phyloP scores from a whole-genome alignment of 2,329 filamentous ascomycete species.

The Epichloe amarillans region DNA sequence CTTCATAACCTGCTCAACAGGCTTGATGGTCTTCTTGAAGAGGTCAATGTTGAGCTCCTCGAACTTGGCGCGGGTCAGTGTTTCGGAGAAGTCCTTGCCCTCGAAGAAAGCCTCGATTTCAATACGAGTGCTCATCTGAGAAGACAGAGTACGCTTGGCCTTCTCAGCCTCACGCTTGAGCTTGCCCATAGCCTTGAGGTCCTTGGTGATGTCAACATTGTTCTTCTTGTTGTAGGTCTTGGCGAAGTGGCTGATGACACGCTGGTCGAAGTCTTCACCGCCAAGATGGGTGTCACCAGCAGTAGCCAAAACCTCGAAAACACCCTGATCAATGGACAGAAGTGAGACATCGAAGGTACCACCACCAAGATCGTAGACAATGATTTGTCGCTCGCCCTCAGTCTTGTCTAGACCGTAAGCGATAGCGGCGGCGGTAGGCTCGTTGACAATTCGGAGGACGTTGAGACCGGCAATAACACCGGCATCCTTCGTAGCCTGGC shows the following conservation, averaged over 20 bases:
- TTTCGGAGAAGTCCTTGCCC: constrained; percentile 97
- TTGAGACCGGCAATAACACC: constrained; percentile 86
- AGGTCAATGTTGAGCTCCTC: constrained; percentile 98
- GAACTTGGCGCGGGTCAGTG: constrained; percentile 95
- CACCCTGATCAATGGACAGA: constrained; percentile 78
- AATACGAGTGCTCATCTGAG: constrained; percentile 83
- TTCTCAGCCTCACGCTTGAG: constrained; percentile 99
- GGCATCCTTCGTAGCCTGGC: constrained; percentile 93
- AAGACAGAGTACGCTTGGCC: constrained; percentile 95
- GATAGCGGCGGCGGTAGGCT: constrained; percentile 89
- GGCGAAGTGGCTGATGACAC: constrained; percentile 89
- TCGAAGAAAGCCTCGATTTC: constrained; percentile 97
- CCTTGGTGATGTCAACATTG: constrained; percentile 81
- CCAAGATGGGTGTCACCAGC: constrained; percentile 94
- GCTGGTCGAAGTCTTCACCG: constrained; percentile 98
- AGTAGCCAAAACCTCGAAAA: constrained; percentile 89
- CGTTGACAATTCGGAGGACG: constrained; percentile 92
- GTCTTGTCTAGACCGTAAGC: constrained; percentile 89
- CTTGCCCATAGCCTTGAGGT: constrained; percentile 97
- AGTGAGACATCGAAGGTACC: constrained; percentile 93
- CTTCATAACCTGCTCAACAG: constrained; percentile 96
- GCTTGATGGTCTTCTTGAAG: constrained; percentile 99
- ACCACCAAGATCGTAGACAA: constrained; percentile 89
- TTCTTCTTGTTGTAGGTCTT: constrained; percentile 99
- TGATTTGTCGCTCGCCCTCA: constrained; percentile 71